Percentiles rank a stretch among this genome's conserved stretches.
Evolutionary conservation across 192 early-diverging fungal species (phyloP).

Genomic region (Gonapodya prolifera): DNA sequence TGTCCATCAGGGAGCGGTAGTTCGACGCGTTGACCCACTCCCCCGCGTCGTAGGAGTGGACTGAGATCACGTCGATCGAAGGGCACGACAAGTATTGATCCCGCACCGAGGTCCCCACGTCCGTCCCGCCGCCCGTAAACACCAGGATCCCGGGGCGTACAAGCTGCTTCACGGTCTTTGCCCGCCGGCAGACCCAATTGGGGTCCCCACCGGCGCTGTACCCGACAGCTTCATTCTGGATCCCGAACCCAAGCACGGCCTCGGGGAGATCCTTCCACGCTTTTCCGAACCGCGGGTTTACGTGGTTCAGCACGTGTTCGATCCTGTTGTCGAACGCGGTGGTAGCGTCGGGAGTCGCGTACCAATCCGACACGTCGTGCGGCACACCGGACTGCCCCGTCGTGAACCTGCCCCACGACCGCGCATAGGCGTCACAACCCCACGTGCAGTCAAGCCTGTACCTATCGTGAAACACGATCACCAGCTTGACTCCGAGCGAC

Average conservation of each 20-base stretch:
- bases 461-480: slow-evolving; percentile 12
- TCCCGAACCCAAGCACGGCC: slow-evolving; percentile 11
- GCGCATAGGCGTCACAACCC: slow-evolving; percentile 1
- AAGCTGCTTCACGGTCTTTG: neutral
- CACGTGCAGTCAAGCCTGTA: slow-evolving; percentile 11
- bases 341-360: neutral
- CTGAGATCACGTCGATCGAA: slow-evolving; percentile 10
- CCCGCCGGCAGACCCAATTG: slow-evolving; percentile 14
- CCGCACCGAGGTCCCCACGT: slow-evolving; percentile 5
- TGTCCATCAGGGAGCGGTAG: too few relatives aligned
- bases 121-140: slow-evolving; percentile 13
- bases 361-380: too few relatives aligned
- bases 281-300: slow-evolving; percentile 7
- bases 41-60: slow-evolving; percentile 14
- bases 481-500: slow-evolving; percentile 6
- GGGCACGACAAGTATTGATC: slow-evolving; percentile 10
- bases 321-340: slow-evolving; percentile 8
- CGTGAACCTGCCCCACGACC: slow-evolving; percentile 14
- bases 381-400: too few relatives aligned
- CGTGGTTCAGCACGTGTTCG: slow-evolving; percentile 10
- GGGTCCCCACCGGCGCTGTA: slow-evolving; percentile 9
- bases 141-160: slow-evolving; percentile 5
- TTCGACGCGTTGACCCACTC: too few relatives aligned
- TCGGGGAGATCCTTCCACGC: slow-evolving; percentile 14
- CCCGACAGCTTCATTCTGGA: slow-evolving; percentile 16